Conservation (phyloP, 129 eudicot species). For the Arctium minus region DNA sequence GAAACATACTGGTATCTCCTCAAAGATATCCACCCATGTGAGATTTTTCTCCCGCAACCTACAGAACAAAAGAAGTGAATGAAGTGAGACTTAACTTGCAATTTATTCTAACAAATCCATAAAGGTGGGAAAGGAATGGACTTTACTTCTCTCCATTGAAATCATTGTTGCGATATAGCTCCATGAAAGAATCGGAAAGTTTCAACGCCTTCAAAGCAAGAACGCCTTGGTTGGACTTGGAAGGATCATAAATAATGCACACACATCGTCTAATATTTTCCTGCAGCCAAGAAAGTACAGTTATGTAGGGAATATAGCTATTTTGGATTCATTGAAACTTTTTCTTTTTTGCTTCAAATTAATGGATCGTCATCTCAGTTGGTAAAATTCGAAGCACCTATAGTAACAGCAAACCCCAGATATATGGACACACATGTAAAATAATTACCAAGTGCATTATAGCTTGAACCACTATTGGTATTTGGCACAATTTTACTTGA, state of each 20-base stretch:
- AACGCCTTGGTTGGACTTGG: constrained; percentile 94
- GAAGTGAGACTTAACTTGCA: not conserved
- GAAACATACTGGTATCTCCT: constrained; percentile 92
- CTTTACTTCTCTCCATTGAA: constrained; percentile 93
- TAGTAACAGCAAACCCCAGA: not conserved
- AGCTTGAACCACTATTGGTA: not conserved
- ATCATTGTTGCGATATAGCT: constrained; percentile 77
- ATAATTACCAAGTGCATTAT: not conserved
- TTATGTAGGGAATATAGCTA: not conserved
- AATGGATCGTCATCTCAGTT: not conserved
- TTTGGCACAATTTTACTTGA: not conserved
- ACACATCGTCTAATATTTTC: constrained; percentile 96
- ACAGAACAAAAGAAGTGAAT: constrained; percentile 2
- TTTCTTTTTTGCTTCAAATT: not conserved
- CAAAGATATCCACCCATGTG: constrained; percentile 98
- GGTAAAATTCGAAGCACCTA: not conserved
- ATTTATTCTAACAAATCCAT: not conserved
- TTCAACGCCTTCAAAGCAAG: constrained; percentile 94
- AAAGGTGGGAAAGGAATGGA: not conserved
- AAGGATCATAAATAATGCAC: constrained; percentile 96
- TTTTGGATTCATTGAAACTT: not conserved
- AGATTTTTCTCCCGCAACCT: constrained; percentile 97
- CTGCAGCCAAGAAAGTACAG: constrained; percentile 38
- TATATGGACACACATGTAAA: not conserved
- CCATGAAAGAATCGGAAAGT: constrained; percentile 99